Evolutionary conservation across 352 stramenopile species (phyloP).

Genomic region (Phytophthora constricta): DNA sequence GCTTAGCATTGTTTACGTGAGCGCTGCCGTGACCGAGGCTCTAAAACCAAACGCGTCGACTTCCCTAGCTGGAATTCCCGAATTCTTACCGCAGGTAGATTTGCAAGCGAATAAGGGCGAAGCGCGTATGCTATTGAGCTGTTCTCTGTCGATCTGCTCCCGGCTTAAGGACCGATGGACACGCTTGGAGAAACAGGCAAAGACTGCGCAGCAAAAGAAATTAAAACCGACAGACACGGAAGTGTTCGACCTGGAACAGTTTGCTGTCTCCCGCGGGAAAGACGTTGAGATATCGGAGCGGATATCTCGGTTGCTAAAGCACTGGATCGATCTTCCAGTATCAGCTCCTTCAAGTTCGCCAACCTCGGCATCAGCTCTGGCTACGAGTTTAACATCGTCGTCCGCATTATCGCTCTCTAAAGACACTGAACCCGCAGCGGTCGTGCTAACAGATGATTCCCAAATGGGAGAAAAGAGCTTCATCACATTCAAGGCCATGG

Average conservation of each 20-base stretch:
- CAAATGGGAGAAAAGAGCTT: constrained; percentile 20
- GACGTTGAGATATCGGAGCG: constrained; percentile 62
- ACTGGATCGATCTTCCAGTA: constrained; percentile 54
- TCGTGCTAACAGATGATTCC: background rate
- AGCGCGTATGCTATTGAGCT: constrained; percentile 59
- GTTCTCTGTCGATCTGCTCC: constrained; percentile 57
- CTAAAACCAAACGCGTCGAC: constrained; percentile 21
- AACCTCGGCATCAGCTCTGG: constrained; percentile 20
- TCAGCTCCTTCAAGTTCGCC: constrained; percentile 28
- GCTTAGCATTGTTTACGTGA: constrained; percentile 75
- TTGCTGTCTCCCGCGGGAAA: constrained; percentile 52
- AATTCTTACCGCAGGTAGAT: constrained; percentile 59
- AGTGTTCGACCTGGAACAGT: constrained; percentile 67
- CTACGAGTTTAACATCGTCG: constrained; percentile 4
- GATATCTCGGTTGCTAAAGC: constrained; percentile 59
- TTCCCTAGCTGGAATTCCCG: constrained; percentile 32
- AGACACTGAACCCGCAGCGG: background rate
- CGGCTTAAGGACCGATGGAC: constrained; percentile 69
- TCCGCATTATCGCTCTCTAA: constrained; percentile 2
- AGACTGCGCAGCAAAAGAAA: constrained; percentile 32
- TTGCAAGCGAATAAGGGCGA: constrained; percentile 50
- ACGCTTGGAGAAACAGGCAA: constrained; percentile 62
- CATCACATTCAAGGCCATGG: constrained; percentile 37
- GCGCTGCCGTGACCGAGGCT: constrained; percentile 52
- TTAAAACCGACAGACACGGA: constrained; percentile 16